These are phyloP conservation scores for Fonsecaea multimorphosa DNA, from an alignment of 2,329 filamentous ascomycete genomes.

Conservation along the genomic window DNA sequence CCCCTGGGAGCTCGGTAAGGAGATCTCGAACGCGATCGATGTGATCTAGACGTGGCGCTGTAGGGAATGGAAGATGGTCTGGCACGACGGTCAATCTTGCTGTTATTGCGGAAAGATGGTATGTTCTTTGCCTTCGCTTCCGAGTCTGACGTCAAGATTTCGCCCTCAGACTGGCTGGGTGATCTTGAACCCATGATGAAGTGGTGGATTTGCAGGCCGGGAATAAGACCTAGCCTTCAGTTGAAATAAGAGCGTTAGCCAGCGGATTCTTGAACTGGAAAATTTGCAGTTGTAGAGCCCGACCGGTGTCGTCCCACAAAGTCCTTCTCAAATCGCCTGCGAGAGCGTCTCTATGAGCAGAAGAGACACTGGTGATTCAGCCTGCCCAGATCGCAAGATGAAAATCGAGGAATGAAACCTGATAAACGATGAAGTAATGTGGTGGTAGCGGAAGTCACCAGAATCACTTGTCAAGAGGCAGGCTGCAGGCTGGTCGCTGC, in stretches of 20 bases:
- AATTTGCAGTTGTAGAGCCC: constrained; percentile 41
- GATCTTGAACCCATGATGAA: constrained; percentile 56
- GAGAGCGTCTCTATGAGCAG: constrained; percentile 6
- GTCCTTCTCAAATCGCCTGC: constrained; percentile 26
- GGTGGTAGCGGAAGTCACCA: neutral
- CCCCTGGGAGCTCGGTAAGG: constrained; percentile 49
- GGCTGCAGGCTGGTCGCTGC: neutral
- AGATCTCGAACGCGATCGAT: constrained; percentile 50
- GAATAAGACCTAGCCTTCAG: constrained; percentile 39
- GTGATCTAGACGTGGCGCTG: constrained; percentile 44
- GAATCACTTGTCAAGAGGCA: neutral
- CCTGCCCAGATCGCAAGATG: neutral
- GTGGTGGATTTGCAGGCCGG: constrained; percentile 36
- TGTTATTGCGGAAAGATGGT: constrained; percentile 75
- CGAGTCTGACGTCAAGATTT: constrained; percentile 77
- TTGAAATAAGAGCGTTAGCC: constrained; percentile 39
- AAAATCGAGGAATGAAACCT: neutral
- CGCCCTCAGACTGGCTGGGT: constrained; percentile 81
- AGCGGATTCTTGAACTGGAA: constrained; percentile 32
- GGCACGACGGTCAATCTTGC: constrained; percentile 89
- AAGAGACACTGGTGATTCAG: neutral
- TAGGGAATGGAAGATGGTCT: constrained; percentile 65
- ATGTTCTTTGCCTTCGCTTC: constrained; percentile 83
- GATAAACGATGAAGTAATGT: neutral
- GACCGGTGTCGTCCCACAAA: constrained; percentile 39